Evolutionary conservation across 2,329 filamentous ascomycete genomes (phyloP), one percentile per base, ranked within the genome.

Genomic region (Sporothrix pseudoabietina): DNA sequence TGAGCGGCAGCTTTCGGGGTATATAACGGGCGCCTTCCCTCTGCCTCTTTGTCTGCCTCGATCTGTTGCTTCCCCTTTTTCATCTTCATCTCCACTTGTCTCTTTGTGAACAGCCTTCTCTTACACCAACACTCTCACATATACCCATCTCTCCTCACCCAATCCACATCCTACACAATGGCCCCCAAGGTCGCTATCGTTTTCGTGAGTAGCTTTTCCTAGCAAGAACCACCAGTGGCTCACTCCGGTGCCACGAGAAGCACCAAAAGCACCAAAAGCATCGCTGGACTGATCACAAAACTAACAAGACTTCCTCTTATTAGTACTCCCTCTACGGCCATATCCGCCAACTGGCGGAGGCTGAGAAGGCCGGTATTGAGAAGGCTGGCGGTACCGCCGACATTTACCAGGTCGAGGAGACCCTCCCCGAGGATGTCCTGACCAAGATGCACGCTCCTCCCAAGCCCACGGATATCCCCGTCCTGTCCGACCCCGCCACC

Each of bases 251-350:
- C 12, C 4, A 6, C 10, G 16, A 7, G n/a, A 22, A 9, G 52
- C 26, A n/a, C 14, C 44, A 16, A 49, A 49, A 19, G 44, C 14
- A n/a, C 22, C 6, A 19, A 4, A 12, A 41, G 26, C 26, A 26
- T 26, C 26, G 26, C 26, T 26, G 26, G 1, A 26, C 26, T 26
- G n/a, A 14, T 35, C 30, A 32, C 6, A 32, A 22, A 22, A 19
- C 66, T 73, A 71, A 54, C 71, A 69, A 7, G 10, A n/a, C 12
- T 32, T 54, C 69, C 44, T 49, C 9, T 49, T 49, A 44, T 19
- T 75, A 96, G 93, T 97, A 97, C 86, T 97, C 94, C 77, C 92
- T 94, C 89, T 97, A 96, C 85, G 95, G 96, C 84, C 94, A 98
- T 85, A 91, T 98, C 84, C 85, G 87, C 83, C 84, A 90, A 81